Evolutionary conservation across 805 yeast genomes (phyloP), one percentile per base, ranked within the genome.

Genomic region (Scheffersomyces ergatensis): DNA sequence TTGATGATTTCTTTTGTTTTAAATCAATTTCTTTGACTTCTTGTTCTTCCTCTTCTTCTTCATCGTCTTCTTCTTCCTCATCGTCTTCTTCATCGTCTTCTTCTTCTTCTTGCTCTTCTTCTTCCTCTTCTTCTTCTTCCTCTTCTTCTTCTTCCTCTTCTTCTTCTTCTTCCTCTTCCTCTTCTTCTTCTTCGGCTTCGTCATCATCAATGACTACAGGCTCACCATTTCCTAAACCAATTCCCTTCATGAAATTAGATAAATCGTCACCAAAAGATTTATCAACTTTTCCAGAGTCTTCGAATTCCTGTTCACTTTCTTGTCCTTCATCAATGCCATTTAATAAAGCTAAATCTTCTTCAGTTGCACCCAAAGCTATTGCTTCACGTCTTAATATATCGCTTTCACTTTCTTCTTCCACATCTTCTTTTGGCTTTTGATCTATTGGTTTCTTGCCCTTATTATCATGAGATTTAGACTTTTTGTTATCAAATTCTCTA

Each of bases 321-420:
- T 69, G 77, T 25, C 73, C 82, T 18, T 75, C 78, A 11, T 67
- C 63, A 3, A 84, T 50, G 13, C 74, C 85, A 25, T 74, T 72
- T 11, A 90, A 50, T 37, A 89, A 62, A 33, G 77, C 74, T 34
- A 90, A 57, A 59, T 89, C 97, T 17, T 82, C 90, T 50, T 86
- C 93, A 13, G 88, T 75, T 16, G 97, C 98, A 25, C 97, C 97
- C 21, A 90, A 65, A 17, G 82, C 82, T 12, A 82, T 58, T 2
- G 95, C 95, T 65, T 85, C 95, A 45, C 81, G 78, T 50, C 85
- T 80, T 36, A 87, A 59, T 2, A 67, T 43, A 2, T 66, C 75
- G n/a, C 43, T 55, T 15, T 44, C 46, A 9, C 47, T 43, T 7
- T 45, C 50, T 2, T 37, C 46, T 23, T 40, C 33, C 20, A 11